Base-by-base conservation (phyloP, 805 yeast genomes). In the Suhomyces tanzawaensis region DNA sequence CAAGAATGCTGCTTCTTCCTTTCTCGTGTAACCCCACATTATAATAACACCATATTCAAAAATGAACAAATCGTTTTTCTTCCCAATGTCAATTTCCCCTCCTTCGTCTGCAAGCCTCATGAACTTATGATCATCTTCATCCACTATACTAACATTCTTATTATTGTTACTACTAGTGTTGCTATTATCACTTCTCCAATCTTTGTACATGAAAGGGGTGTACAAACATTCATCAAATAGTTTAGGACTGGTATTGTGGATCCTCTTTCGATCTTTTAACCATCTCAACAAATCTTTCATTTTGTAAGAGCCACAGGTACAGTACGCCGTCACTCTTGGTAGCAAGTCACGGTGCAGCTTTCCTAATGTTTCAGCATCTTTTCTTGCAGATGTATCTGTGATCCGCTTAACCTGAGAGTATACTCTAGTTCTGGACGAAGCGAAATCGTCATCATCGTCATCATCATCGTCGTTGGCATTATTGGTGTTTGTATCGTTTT, bases 31-130 rank as follows among this genome's bases (percentile, higher is more conserved):
- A 0, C 99, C 99, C 99, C 99, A 93, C 69, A 93, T 65, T 1
- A 93, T 95, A 22, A 88, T 81, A n/a, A 93, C 99, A 15, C 99
- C 99, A 60, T 93, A 93, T 53, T 90, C 96, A 66, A 93, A 93
- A 6, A 93, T 69, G 55, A 90, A 93, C 7, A 89, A 70, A 56
- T 90, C 98, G 7, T 82, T 82, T 42, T 77, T 74, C 51, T 82
- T 83, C 36, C 90, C 88, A 33, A 91, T 81, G 51, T 88, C 91
- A 36, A 91, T 86, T 48, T 89, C 96, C 22, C 96, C 96, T 40
- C 98, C 98, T 58, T 90, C 96, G 52, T 87, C 96, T 42, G 88
- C 95, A 26, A 91, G 63, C 45, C 95, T 63, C 6, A 85, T 85
- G 8, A 80, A 61, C 46, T 55, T 58, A 31, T 51, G 56, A 19